phyloP scores from a whole-genome alignment of 2,329 filamentous ascomycete species.

The Sporothrix inflata region DNA sequence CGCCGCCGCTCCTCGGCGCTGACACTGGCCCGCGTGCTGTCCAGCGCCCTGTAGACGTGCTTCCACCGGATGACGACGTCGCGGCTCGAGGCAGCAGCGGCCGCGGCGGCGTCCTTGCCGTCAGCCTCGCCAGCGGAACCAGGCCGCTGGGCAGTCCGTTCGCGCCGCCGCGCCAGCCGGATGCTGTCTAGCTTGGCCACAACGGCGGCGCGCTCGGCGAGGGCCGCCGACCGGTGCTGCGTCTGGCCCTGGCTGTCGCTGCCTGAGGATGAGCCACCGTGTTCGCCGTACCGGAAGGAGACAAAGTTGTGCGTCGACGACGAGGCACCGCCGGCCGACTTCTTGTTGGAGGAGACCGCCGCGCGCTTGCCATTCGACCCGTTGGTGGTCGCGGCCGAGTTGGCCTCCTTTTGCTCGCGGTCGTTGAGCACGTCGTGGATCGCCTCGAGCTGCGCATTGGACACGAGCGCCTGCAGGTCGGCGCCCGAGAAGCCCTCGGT shows the following conservation, averaged over 20 bases:
- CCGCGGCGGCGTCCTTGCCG: slow-evolving; percentile 27
- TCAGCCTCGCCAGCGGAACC: slow-evolving; percentile 32
- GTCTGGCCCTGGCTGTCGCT: slow-evolving; percentile 49
- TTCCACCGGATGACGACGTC: slow-evolving; percentile 85
- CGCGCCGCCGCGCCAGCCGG: slow-evolving; percentile 68
- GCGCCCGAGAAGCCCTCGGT: slow-evolving; percentile 94
- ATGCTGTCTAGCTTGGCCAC: slow-evolving; percentile 80
- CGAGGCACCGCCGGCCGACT: neutral
- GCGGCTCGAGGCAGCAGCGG: slow-evolving; percentile 28
- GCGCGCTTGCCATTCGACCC: slow-evolving; percentile 32
- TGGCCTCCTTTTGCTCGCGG: slow-evolving; percentile 45
- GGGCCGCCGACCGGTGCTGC: slow-evolving; percentile 53
- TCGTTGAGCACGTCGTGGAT: slow-evolving; percentile 88
- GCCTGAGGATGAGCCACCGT: slow-evolving; percentile 40
- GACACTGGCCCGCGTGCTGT: slow-evolving; percentile 79
- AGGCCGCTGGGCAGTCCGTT: slow-evolving; percentile 47
- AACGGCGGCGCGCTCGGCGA: slow-evolving; percentile 79
- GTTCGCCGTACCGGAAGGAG: slow-evolving; percentile 80
- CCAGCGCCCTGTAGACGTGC: slow-evolving; percentile 78
- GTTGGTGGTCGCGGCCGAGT: slow-evolving; percentile 37
- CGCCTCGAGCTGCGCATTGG: slow-evolving; percentile 94
- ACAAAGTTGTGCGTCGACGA: slow-evolving; percentile 62
- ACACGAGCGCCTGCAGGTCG: slow-evolving; percentile 91
- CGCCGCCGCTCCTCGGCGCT: slow-evolving; percentile 74
- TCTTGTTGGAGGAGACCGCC: slow-evolving; percentile 2